These are phyloP conservation scores for Leishmania lainsoni DNA, from an alignment of 208 protist genomes.

Conservation along the genomic window DNA sequence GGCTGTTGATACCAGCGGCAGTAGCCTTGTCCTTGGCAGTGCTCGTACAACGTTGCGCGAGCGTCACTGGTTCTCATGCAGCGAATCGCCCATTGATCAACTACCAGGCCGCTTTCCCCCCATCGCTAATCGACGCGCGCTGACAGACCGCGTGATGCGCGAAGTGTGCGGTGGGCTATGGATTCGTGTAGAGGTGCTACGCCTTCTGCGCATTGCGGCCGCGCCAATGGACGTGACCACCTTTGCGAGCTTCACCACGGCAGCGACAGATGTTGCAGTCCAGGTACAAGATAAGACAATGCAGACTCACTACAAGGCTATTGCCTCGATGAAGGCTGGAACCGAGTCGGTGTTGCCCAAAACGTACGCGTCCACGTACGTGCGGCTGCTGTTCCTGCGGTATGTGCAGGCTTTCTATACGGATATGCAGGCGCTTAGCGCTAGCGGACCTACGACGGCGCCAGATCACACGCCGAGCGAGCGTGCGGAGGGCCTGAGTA, in stretches of 20 bases:
- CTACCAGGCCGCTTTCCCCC: conserved; percentile 15
- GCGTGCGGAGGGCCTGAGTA: background rate
- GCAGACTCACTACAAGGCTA: conserved; percentile 34
- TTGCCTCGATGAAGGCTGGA: conserved; percentile 31
- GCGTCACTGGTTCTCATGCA: background rate
- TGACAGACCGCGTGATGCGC: conserved; percentile 27
- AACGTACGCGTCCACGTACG: conserved; percentile 55
- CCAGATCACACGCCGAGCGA: background rate
- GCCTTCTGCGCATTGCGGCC: conserved; percentile 32
- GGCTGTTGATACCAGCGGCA: conserved; percentile 12
- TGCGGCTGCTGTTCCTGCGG: conserved; percentile 63
- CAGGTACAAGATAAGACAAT: conserved; percentile 21
- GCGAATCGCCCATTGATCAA: conserved; percentile 15
- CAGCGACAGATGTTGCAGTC: conserved; percentile 13
- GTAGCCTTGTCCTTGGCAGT: conserved; percentile 5
- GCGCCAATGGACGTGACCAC: conserved; percentile 36
- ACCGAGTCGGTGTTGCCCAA: conserved; percentile 40
- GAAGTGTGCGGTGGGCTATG: conserved; percentile 44
- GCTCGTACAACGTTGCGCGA: conserved; percentile 11
- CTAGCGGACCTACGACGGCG: background rate
- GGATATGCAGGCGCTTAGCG: conserved; percentile 23
- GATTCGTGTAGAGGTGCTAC: conserved; percentile 48
- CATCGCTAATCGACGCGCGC: conserved; percentile 7
- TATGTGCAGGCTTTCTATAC: conserved; percentile 61
- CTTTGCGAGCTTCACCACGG: conserved; percentile 23